A percentile compares a stretch with the other conserved stretches of the same genome.
Evolutionary conservation across 345 rosid genomes (phyloP).

Genomic region (Citrus maxima): DNA sequence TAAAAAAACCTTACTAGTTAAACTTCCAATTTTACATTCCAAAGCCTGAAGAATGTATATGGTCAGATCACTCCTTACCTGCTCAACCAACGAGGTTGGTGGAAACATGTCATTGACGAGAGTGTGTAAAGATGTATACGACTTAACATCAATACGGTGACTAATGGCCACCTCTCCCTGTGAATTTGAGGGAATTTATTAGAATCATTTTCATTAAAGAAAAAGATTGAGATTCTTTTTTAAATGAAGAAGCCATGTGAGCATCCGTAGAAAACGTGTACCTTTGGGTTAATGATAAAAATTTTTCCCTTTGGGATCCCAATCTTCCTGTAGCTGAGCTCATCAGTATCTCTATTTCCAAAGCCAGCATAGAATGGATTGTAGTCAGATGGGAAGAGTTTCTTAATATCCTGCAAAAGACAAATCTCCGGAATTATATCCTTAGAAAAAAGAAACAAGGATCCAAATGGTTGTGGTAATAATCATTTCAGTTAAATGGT

Average conservation of each 20-base stretch:
- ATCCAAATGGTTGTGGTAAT: neutral
- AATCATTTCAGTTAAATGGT: neutral
- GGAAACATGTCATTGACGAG: constrained; percentile 95
- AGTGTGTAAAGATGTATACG: constrained; percentile 84
- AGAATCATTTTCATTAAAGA: neutral
- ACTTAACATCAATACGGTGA: constrained; percentile 64
- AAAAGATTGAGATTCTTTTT: neutral
- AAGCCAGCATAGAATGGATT: constrained; percentile 95
- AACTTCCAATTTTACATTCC: neutral
- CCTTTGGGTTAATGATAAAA: constrained; percentile 93
- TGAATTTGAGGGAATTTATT: neutral
- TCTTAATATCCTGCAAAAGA: constrained; percentile 67
- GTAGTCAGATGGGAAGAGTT: constrained; percentile 79
- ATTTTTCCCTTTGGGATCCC: constrained; percentile 94
- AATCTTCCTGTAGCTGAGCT: constrained; percentile 81
- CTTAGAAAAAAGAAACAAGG: neutral
- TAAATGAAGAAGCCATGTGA: neutral
- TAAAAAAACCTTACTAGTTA: neutral
- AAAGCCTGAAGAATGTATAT: neutral
- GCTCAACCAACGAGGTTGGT: constrained; percentile 73
- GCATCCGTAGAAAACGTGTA: constrained; percentile 10
- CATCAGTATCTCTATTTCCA: constrained; percentile 91
- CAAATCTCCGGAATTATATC: neutral
- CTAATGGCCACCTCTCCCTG: constrained; percentile 95
- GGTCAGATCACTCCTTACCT: constrained; percentile 37